Conservation (phyloP, 768 basidiomycete species). For the Hemileccinum rubropunctum region DNA sequence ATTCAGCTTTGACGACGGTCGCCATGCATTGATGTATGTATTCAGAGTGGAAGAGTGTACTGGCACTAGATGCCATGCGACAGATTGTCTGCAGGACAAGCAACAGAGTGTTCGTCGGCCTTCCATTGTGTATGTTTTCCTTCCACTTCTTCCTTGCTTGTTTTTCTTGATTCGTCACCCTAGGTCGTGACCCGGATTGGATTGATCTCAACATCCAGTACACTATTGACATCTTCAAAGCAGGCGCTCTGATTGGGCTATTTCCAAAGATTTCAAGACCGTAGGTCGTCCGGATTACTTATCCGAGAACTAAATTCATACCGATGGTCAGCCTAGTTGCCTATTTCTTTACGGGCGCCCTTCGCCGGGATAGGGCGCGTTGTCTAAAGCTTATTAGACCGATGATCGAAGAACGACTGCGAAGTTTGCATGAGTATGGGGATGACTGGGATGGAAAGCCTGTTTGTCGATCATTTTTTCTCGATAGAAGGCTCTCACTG, state of each 20-base stretch:
- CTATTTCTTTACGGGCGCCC: slow-evolving; percentile 4
- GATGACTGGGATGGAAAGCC: slow-evolving; percentile 27
- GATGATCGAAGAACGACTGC: slow-evolving; percentile 29
- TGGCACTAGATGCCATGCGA: slow-evolving; percentile 24
- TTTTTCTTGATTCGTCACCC: not conserved
- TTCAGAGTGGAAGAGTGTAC: slow-evolving; percentile 40
- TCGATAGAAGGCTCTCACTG: not conserved
- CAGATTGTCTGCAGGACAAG: slow-evolving; percentile 39
- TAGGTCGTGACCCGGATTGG: slow-evolving; percentile 42
- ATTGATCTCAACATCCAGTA: slow-evolving; percentile 28
- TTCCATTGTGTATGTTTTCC: slow-evolving; percentile 40
- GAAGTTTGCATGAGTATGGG: slow-evolving; percentile 19
- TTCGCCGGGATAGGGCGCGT: not conserved
- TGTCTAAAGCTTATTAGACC: slow-evolving; percentile 21
- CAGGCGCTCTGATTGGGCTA: slow-evolving; percentile 23
- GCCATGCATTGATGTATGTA: not conserved
- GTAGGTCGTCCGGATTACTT: slow-evolving; percentile 12
- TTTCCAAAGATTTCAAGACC: slow-evolving; percentile 34
- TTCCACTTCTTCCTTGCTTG: not conserved
- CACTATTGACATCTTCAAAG: slow-evolving; percentile 23
- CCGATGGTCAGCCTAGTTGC: slow-evolving; percentile 14
- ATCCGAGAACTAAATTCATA: not conserved
- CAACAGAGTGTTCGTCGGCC: slow-evolving; percentile 48
- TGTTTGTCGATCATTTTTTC: not conserved
- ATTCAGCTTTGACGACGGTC: not conserved